Conservation (phyloP, 805 yeast genomes). For the Myxozyma udenii region DNA sequence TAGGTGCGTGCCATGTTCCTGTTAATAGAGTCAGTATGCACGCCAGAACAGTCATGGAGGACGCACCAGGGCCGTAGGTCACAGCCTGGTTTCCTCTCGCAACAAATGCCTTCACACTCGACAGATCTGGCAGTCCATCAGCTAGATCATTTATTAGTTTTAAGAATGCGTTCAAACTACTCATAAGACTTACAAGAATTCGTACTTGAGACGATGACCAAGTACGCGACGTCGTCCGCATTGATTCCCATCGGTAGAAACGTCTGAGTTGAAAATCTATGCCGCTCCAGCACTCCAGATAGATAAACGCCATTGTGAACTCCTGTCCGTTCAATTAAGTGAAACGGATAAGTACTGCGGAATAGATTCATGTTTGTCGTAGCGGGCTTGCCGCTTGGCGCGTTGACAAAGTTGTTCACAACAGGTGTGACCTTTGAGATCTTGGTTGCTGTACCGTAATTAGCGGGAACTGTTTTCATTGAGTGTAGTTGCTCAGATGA, state of each 20-base stretch:
- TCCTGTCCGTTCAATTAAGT: constrained; percentile 43
- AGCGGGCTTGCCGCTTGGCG: constrained; percentile 49
- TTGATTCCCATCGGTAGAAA: constrained; percentile 83
- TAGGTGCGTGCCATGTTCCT: constrained; percentile 94
- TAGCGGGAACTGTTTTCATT: constrained; percentile 55
- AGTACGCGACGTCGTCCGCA: constrained; percentile 50
- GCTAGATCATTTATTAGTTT: too few relatives aligned
- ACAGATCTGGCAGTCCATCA: constrained; percentile 59
- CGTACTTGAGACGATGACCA: constrained; percentile 75
- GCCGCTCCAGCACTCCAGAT: constrained; percentile 78
- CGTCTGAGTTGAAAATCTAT: constrained; percentile 84
- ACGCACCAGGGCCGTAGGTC: constrained; percentile 43
- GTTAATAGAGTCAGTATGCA: background rate
- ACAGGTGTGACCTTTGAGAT: constrained; percentile 70
- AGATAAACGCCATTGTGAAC: constrained; percentile 39
- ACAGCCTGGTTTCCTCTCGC: constrained; percentile 84
- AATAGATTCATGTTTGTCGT: constrained; percentile 79
- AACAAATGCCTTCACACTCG: constrained; percentile 60
- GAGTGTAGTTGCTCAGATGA: constrained; percentile 66
- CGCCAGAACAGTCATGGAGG: background rate
- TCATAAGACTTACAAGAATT: constrained; percentile 34
- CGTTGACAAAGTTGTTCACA: constrained; percentile 48
- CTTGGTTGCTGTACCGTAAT: constrained; percentile 91
- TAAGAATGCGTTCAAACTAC: constrained; percentile 31
- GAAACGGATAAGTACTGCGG: constrained; percentile 74